Percentiles rank a stretch among this genome's conserved stretches.
Evolutionary conservation across 2,329 filamentous ascomycete genomes (phyloP).

Genomic region (Pseudocercospora musae): DNA sequence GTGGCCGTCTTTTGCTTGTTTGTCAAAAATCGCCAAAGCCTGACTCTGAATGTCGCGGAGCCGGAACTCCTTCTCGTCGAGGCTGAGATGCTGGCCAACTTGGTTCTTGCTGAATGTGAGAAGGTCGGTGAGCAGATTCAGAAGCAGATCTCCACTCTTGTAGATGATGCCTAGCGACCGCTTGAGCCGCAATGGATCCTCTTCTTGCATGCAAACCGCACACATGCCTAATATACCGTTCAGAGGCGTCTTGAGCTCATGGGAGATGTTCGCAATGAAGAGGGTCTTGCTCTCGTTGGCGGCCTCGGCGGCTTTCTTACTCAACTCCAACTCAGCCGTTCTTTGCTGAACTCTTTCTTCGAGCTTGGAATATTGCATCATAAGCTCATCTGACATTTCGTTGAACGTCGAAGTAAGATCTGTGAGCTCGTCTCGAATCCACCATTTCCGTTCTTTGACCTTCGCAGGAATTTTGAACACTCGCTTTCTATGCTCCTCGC

Average conservation of each 20-base stretch:
- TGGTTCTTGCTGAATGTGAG: constrained; percentile 94
- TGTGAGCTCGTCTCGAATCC: constrained; percentile 78
- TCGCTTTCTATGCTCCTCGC: constrained; percentile 39
- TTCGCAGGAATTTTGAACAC: constrained; percentile 80
- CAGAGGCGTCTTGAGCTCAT: constrained; percentile 86
- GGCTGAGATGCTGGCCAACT: constrained; percentile 75
- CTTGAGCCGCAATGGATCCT: constrained; percentile 73
- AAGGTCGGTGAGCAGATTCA: constrained; percentile 84
- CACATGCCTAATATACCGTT: constrained; percentile 96
- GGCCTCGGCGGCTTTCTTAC: constrained; percentile 88
- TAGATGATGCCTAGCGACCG: constrained; percentile 84
- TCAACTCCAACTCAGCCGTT: constrained; percentile 80
- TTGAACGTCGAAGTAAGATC: constrained; percentile 85
- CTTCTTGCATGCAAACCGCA: constrained; percentile 87
- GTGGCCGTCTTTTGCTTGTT: constrained; percentile 75
- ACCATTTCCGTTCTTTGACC: constrained; percentile 71
- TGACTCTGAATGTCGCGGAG: constrained; percentile 81
- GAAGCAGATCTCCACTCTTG: constrained; percentile 77
- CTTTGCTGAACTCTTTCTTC: constrained; percentile 81
- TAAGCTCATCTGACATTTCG: constrained; percentile 86
- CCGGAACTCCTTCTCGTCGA: constrained; percentile 83
- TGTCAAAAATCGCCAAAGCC: constrained; percentile 81
- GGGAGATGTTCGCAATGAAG: constrained; percentile 91
- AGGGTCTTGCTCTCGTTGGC: constrained; percentile 96
- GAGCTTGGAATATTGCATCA: constrained; percentile 78